Evolutionary conservation across 1,284 basidiomycete genomes (phyloP), one percentile per base, ranked within the genome.

Genomic region (Coniferiporia weirii): DNA sequence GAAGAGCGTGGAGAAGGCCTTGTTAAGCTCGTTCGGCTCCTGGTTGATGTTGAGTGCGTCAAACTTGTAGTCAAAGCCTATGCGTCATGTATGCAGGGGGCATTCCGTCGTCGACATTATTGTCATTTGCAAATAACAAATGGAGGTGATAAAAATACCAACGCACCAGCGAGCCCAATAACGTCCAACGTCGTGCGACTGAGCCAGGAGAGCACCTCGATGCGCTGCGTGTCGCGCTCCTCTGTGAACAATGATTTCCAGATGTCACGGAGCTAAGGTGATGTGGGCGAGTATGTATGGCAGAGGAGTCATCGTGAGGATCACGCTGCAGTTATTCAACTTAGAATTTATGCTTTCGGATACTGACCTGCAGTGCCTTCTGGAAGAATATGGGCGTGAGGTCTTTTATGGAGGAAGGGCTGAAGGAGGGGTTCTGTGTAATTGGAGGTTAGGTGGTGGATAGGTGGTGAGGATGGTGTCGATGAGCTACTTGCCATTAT

Each of bases 31-130:
- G 60, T 71, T 69, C 9, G 64, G 51, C 13, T 66, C 48, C 17
- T 59, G 61, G 22, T 64, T 57, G 65, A 65, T 47, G 38, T 61
- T 64, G 40, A 65, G 51, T 1, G 65, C 57, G 22, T 85, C 71
- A 68, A 92, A 89, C 12, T 81, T 68, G 66, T 89, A 89, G 66
- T 82, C 79, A 68, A 91, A 91, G 0, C 85, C 80, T 82, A 9
- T 20, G 20, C 7, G 40, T 13, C 40, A 43, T 27, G 27, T 5
- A 43, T 43, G 10, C 40, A 43, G 40, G 7, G 7, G 40, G 5
- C 9, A 17, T 17, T 17, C 17, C 15, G 32, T 9, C 22, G 17
- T 19, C 35, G 22, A 2, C 27, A 27, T 27, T 27, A 27, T 27
- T 27, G 27, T 27, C 27, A 27, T 27, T 27, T 27, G 27, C 27